These are phyloP conservation scores for Paramecium caudatum DNA, from an alignment of 73 alveolate genomes.

Conservation along the genomic window DNA sequence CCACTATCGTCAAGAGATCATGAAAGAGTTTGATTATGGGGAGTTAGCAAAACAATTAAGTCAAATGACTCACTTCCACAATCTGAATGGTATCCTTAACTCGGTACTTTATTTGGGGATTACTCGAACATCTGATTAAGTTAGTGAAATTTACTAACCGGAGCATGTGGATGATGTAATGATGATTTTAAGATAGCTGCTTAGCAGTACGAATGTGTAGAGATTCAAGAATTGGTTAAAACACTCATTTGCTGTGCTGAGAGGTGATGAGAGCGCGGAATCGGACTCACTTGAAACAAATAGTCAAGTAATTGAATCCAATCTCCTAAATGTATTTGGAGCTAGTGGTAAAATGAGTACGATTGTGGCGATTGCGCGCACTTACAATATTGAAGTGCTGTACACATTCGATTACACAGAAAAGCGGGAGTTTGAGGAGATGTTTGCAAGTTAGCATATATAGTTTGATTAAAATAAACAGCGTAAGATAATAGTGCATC, in stretches of 20 bases:
- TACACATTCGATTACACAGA: slow-evolving; percentile 27
- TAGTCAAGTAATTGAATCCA: no score
- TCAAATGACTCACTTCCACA: not conserved
- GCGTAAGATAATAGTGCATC: not conserved
- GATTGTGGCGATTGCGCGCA: slow-evolving; percentile 6
- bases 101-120: not conserved
- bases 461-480: slow-evolving; percentile 4
- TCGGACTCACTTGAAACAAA: no score
- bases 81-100: not conserved
- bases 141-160: slow-evolving; percentile 2
- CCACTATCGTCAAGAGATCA: not conserved
- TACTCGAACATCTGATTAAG: not conserved
- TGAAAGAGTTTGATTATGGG: slow-evolving; percentile 28
- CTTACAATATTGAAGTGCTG: slow-evolving; percentile 9
- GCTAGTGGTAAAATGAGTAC: slow-evolving; percentile 49
- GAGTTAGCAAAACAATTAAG: not conserved
- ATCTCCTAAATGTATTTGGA: slow-evolving; percentile 45
- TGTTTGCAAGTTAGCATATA: slow-evolving; percentile 22
- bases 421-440: slow-evolving; percentile 29
- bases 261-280: not conserved
- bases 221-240: not conserved
- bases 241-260: not conserved
- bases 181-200: not conserved
- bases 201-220: not conserved
- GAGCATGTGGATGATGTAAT: not conserved